These are phyloP conservation scores for Penicillium hordei DNA, from an alignment of 2,329 filamentous ascomycete species.

Conservation along the genomic window DNA sequence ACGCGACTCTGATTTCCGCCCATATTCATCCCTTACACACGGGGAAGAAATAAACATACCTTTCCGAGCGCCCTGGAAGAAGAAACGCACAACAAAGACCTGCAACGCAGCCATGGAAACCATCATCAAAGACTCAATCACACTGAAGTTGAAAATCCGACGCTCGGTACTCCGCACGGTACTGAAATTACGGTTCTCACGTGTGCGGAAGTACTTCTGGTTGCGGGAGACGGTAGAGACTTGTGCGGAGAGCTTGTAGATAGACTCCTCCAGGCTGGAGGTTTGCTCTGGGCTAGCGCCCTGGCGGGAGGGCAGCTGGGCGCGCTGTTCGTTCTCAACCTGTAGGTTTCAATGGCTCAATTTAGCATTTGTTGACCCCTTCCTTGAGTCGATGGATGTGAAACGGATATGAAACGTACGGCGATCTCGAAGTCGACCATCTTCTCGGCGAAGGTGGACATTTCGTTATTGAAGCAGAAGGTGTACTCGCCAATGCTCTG, in stretches of 20 bases:
- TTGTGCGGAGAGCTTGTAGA: slow-evolving; percentile 91
- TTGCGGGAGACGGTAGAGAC: slow-evolving; percentile 92
- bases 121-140: slow-evolving; percentile 90
- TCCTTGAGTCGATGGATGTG: background rate
- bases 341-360: slow-evolving; percentile 38
- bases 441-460: slow-evolving; percentile 98
- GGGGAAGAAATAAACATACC: slow-evolving; percentile 43
- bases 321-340: slow-evolving; percentile 87
- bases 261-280: slow-evolving; percentile 82
- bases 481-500: slow-evolving; percentile 84
- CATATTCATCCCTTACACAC: background rate
- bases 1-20: background rate
- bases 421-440: slow-evolving; percentile 97
- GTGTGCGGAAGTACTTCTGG: slow-evolving; percentile 98
- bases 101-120: slow-evolving; percentile 93
- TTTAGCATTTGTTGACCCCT: background rate
- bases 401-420: slow-evolving; percentile 54
- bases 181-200: slow-evolving; percentile 98
- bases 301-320: slow-evolving; percentile 82
- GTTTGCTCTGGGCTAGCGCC: slow-evolving; percentile 88
- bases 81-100: slow-evolving; percentile 96
- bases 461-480: slow-evolving; percentile 98
- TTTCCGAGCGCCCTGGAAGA: slow-evolving; percentile 86
- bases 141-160: slow-evolving; percentile 94
- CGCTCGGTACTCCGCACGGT: slow-evolving; percentile 94